phyloP scores from a whole-genome alignment of 441 rosid species.

The Viola pubescens region DNA sequence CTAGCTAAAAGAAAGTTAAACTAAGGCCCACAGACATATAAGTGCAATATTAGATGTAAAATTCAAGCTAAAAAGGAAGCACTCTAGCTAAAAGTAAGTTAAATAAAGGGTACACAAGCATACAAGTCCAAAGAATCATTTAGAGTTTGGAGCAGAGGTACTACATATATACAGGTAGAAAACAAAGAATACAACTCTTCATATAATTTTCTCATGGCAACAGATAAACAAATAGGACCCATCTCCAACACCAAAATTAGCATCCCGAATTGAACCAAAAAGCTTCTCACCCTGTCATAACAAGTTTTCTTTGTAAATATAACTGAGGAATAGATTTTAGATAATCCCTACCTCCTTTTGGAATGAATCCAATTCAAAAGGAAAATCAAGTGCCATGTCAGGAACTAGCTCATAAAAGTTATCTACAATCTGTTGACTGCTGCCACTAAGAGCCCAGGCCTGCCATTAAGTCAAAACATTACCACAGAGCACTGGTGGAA shows the following conservation, averaged over 20 bases:
- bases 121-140: background rate
- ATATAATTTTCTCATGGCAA: background rate
- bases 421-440: slow-evolving; percentile 65
- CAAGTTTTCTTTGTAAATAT: background rate
- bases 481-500: slow-evolving; percentile 3
- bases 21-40: too few relatives aligned
- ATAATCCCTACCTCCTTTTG: slow-evolving; percentile 68
- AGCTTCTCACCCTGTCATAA: background rate
- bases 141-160: background rate
- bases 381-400: slow-evolving; percentile 84
- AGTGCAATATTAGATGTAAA: too few relatives aligned
- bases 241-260: background rate
- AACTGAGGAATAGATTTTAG: slow-evolving; percentile 5
- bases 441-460: slow-evolving; percentile 76
- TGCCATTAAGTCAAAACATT: slow-evolving; percentile 28
- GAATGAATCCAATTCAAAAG: slow-evolving; percentile 86
- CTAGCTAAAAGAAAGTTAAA: too few relatives aligned
- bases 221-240: background rate
- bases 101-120: background rate
- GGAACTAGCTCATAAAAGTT: slow-evolving; percentile 79
- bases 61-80: background rate
- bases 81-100: background rate
- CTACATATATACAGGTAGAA: background rate
- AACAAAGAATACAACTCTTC: background rate
- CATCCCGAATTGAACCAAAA: background rate